These are phyloP conservation scores for Austroboletus novae-zelandiae DNA, from an alignment of 1,284 basidiomycete species.

Conservation along the genomic window DNA sequence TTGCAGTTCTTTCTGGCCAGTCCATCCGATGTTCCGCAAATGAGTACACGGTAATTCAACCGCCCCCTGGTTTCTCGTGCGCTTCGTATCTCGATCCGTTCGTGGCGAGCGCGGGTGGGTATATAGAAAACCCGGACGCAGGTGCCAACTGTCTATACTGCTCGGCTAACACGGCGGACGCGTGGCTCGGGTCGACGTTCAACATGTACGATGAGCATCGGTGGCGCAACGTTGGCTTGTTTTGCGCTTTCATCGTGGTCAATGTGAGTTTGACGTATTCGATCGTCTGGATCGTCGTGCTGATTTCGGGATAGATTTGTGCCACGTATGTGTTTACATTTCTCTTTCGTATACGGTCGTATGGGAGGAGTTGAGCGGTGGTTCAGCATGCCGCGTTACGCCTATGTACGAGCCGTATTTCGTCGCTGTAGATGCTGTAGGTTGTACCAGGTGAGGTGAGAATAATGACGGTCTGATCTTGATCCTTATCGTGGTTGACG, in stretches of 20 bases:
- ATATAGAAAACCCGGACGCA: slow-evolving; percentile 70
- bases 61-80: slow-evolving; percentile 76
- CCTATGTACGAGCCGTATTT: neutral
- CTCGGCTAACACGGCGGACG: slow-evolving; percentile 44
- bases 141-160: too few species aligned
- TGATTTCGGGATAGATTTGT: slow-evolving; percentile 23
- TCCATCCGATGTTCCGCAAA: slow-evolving; percentile 58
- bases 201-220: slow-evolving; percentile 49
- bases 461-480: too few species aligned
- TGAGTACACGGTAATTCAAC: slow-evolving; percentile 67
- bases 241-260: slow-evolving; percentile 44
- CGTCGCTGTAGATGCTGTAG: neutral
- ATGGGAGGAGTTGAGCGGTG: slow-evolving; percentile 10
- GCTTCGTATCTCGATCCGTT: slow-evolving; percentile 65
- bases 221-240: slow-evolving; percentile 51
- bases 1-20: slow-evolving; percentile 50
- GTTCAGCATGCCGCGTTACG: slow-evolving; percentile 1
- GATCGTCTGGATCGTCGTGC: neutral
- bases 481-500: too few species aligned
- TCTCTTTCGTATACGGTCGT: too few species aligned
- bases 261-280: slow-evolving; percentile 39
- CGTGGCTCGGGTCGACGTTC: slow-evolving; percentile 41
- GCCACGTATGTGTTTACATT: slow-evolving; percentile 35
- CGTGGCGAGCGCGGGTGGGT: slow-evolving; percentile 64
- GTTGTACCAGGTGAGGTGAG: too few species aligned